These are phyloP conservation scores for Cylindrotheca closterium DNA, from an alignment of 108 stramenopile genomes.

Conservation along the genomic window DNA sequence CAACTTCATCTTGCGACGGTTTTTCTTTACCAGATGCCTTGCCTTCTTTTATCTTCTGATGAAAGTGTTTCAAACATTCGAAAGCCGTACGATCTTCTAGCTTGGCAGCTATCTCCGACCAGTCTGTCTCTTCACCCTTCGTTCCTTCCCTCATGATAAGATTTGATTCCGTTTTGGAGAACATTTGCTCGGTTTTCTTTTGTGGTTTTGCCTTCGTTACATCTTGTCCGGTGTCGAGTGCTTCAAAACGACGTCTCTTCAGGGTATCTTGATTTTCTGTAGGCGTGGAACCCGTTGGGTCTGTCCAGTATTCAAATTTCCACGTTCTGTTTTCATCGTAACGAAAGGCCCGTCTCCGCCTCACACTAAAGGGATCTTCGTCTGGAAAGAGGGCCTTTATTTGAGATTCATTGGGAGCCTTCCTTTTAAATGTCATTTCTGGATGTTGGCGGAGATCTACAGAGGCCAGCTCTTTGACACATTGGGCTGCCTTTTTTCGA, in stretches of 20 bases:
- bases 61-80: not conserved
- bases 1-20: constrained; percentile 1
- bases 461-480: not conserved
- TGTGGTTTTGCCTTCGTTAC: not conserved
- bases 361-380: not conserved
- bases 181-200: not conserved
- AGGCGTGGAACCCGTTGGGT: constrained; percentile 47
- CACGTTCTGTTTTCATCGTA: constrained; percentile 45
- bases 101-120: not conserved
- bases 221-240: not conserved
- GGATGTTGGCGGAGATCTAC: not conserved
- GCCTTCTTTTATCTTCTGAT: not conserved
- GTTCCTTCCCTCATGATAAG: not conserved
- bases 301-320: constrained; percentile 51
- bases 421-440: constrained; percentile 6
- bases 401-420: not conserved
- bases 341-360: constrained; percentile 9
- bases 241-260: constrained; percentile 13
- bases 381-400: not conserved
- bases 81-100: not conserved
- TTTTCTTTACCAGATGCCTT: not conserved
- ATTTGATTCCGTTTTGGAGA: not conserved
- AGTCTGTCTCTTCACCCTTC: not conserved
- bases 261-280: constrained; percentile 18
- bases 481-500: constrained; percentile 12